Evolutionary conservation across 2,329 filamentous ascomycete genomes (phyloP).

Genomic region (Fusarium sp.): DNA sequence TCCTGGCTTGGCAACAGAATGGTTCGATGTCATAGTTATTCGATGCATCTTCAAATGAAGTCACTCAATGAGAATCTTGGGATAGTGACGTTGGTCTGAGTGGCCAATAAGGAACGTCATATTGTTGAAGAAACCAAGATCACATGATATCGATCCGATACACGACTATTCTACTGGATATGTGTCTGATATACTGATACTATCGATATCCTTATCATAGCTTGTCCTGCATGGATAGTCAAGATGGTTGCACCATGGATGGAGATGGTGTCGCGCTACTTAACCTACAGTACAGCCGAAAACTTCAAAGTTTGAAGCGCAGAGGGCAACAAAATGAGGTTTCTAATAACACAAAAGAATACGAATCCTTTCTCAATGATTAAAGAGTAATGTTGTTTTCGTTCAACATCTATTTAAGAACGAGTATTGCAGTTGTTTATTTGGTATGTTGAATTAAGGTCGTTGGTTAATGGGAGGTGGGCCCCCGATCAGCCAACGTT

Average conservation of each 20-base stretch:
- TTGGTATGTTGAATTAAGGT: background rate
- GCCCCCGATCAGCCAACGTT: background rate
- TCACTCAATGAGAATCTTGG: background rate
- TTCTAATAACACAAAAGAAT: rapidly evolving
- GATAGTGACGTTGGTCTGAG: background rate
- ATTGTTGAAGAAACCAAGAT: background rate
- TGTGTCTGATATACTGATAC: background rate
- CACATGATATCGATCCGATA: rapidly evolving
- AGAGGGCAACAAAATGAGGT: too few relatives aligned
- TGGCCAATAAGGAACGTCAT: background rate
- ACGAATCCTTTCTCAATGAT: rapidly evolving
- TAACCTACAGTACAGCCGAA: background rate
- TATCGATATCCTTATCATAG: background rate
- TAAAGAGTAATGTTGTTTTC: rapidly evolving
- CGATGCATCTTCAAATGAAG: background rate
- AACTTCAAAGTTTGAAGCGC: background rate
- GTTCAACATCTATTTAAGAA: too few relatives aligned
- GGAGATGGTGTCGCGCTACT: background rate
- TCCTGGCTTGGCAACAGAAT: background rate
- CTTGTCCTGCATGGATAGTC: background rate
- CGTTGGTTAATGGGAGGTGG: background rate
- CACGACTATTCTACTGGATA: rapidly evolving
- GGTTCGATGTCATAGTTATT: background rate
- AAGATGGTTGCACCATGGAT: background rate
- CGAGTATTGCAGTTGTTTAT: background rate